Base-by-base conservation (phyloP, 805 yeast species). In the Candida montana region DNA sequence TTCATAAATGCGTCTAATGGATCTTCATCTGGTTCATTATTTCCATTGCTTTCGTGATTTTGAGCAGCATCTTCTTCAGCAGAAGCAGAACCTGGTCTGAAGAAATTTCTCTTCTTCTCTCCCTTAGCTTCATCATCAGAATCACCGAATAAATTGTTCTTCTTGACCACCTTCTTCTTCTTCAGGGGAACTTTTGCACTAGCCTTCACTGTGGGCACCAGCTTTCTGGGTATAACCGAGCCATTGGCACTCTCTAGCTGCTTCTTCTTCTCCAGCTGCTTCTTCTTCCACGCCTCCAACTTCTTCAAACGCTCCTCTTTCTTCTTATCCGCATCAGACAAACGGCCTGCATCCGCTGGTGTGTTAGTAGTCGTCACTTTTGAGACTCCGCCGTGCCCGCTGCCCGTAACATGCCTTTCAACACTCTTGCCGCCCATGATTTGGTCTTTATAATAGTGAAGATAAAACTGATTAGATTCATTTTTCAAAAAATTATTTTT, bases 201-300 rank as follows among this genome's bases (percentile, higher is more conserved):
- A 16, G 33, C 15, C 16, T 19, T 15, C 32, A 16, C 21, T 10
- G 30, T 21, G 9, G 36, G 21, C 13, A 33, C 6, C 24, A 7
- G 15, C 23, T 39, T 45, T 20, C 17, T 20, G 18, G 23, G 29
- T 5, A 15, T 28, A 15, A 37, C 10, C 10, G 23, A n/a, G n/a
- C 18, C 30, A 9, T 4, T 44, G 49, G 37, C 20, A 12, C 4
- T 21, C 40, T 47, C 54, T 29, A 45, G 47, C 17, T 43, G 54
- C 38, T 31, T 54, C 55, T 50, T 60, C 39, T 47, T 33, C 40
- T 48, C 57, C 19, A 48, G 52, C 42, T 62, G 66, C 49, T 65
- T 68, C 60, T 57, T 63, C 55, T 74, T 75, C 81, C 82, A 77
- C 20, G 74, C 77, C 42, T 71, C 75, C 0, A 75, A 53, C 43